These are phyloP conservation scores for Stephania japonica DNA, from an alignment of 164 flowering plant species.

Conservation along the genomic window DNA sequence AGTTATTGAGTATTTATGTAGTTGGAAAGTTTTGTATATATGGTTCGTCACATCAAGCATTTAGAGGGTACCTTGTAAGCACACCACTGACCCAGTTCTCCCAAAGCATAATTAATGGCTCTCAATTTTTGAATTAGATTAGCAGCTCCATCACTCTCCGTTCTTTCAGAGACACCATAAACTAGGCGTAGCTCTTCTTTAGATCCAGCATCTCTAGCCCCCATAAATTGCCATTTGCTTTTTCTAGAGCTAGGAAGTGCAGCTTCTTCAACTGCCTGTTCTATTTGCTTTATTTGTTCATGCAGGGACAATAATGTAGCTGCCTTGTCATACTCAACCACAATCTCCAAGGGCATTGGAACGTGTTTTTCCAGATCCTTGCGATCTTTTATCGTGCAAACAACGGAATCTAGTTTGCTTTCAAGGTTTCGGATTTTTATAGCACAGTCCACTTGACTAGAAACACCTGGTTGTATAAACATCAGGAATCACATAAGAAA, in stretches of 20 bases:
- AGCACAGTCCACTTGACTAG: slow-evolving; percentile 97
- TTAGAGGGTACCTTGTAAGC: slow-evolving; percentile 71
- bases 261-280: slow-evolving; percentile 78
- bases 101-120: slow-evolving; percentile 91
- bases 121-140: slow-evolving; percentile 90
- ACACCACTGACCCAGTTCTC: slow-evolving; percentile 99
- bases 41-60: not conserved
- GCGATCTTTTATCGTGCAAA: slow-evolving; percentile 93
- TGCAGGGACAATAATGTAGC: slow-evolving; percentile 87
- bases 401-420: slow-evolving; percentile 83
- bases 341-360: slow-evolving; percentile 90
- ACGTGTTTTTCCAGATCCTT: slow-evolving; percentile 93
- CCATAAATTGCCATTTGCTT: slow-evolving; percentile 99
- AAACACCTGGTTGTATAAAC: slow-evolving; percentile 59
- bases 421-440: slow-evolving; percentile 97
- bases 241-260: slow-evolving; percentile 76
- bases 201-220: slow-evolving; percentile 99
- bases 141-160: slow-evolving; percentile 98
- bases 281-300: slow-evolving; percentile 90
- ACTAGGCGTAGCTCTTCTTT: slow-evolving; percentile 95
- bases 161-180: slow-evolving; percentile 97
- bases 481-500: not conserved
- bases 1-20: slow-evolving; percentile 3
- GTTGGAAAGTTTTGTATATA: not conserved
- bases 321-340: slow-evolving; percentile 93